Conservation (phyloP, 768 basidiomycete genomes). For the Boletus subcaerulescens region DNA sequence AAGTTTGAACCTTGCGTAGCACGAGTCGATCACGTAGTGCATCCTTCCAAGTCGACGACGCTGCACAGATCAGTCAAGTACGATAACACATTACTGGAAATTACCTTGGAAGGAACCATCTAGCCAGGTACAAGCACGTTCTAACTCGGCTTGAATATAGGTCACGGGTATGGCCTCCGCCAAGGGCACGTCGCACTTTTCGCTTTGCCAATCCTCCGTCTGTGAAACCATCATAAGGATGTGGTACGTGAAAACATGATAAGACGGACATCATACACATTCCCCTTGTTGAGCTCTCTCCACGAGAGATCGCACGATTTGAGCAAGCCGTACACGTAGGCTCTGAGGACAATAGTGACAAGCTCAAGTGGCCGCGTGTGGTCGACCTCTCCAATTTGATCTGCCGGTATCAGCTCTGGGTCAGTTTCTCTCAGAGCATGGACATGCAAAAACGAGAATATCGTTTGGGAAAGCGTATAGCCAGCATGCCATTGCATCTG, state of each 20-base stretch:
- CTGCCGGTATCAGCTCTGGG: slow-evolving; percentile 43
- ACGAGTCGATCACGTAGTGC: slow-evolving; percentile 51
- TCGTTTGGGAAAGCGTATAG: slow-evolving; percentile 79
- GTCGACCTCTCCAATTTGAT: slow-evolving; percentile 32
- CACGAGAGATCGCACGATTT: slow-evolving; percentile 83
- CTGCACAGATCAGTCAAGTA: slow-evolving; percentile 31
- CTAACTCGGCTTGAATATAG: slow-evolving; percentile 51
- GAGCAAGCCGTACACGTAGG: slow-evolving; percentile 63
- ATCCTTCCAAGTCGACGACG: slow-evolving; percentile 46
- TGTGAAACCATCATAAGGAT: slow-evolving; percentile 30
- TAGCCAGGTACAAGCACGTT: slow-evolving; percentile 64
- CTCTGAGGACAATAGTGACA: slow-evolving; percentile 63
- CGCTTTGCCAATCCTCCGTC: slow-evolving; percentile 88
- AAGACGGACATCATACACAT: slow-evolving; percentile 69
- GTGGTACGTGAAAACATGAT: slow-evolving; percentile 9
- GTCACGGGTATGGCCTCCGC: slow-evolving; percentile 59
- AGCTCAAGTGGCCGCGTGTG: slow-evolving; percentile 56
- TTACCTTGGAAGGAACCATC: slow-evolving; percentile 42
- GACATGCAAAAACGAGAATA: slow-evolving; percentile 75
- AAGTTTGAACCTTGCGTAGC: slow-evolving; percentile 51
- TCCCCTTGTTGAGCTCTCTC: slow-evolving; percentile 75
- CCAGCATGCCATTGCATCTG: slow-evolving; percentile 91
- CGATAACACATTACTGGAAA: neutral
- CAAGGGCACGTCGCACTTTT: slow-evolving; percentile 80
- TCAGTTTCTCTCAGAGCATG: slow-evolving; percentile 63